These are phyloP conservation scores for Periconia macrospinosa DNA, from an alignment of 2,329 filamentous ascomycete species.

Conservation along the genomic window DNA sequence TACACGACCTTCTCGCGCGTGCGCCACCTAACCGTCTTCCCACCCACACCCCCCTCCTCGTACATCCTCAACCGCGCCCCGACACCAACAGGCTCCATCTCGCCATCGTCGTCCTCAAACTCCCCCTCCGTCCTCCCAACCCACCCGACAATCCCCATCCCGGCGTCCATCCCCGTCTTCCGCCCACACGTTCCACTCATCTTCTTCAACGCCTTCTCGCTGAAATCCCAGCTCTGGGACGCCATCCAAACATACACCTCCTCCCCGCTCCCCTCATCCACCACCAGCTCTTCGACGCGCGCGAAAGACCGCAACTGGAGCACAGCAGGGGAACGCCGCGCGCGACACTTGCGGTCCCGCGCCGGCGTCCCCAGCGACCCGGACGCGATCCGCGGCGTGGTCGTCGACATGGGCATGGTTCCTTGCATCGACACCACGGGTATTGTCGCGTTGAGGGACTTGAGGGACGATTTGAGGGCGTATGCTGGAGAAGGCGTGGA, in stretches of 20 bases:
- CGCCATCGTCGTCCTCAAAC: background rate
- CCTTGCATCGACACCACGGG: slow-evolving; percentile 59
- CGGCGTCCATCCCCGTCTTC: slow-evolving; percentile 50
- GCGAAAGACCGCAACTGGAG: slow-evolving; percentile 60
- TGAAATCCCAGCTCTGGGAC: slow-evolving; percentile 55
- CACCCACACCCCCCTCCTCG: slow-evolving; percentile 8
- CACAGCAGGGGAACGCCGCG: slow-evolving; percentile 53
- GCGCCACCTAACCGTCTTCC: slow-evolving; percentile 14
- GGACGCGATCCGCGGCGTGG: slow-evolving; percentile 51
- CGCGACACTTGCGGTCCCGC: slow-evolving; percentile 50
- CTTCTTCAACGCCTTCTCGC: slow-evolving; percentile 62
- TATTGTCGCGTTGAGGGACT: slow-evolving; percentile 51
- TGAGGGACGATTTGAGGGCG: slow-evolving; percentile 52
- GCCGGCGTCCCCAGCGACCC: slow-evolving; percentile 36
- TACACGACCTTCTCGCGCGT: slow-evolving; percentile 59
- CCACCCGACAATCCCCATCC: no score
- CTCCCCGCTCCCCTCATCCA: slow-evolving; percentile 17
- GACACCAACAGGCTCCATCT: background rate
- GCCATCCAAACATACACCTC: slow-evolving; percentile 51
- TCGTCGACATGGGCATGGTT: slow-evolving; percentile 57
- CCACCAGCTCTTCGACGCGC: slow-evolving; percentile 43
- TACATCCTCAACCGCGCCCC: background rate
- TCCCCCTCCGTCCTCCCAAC: no score
- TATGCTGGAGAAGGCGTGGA: slow-evolving; percentile 53
- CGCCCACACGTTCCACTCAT: slow-evolving; percentile 61